These are phyloP conservation scores for Emericellopsis cladophorae DNA, from an alignment of 2,329 filamentous ascomycete species.

Conservation along the genomic window DNA sequence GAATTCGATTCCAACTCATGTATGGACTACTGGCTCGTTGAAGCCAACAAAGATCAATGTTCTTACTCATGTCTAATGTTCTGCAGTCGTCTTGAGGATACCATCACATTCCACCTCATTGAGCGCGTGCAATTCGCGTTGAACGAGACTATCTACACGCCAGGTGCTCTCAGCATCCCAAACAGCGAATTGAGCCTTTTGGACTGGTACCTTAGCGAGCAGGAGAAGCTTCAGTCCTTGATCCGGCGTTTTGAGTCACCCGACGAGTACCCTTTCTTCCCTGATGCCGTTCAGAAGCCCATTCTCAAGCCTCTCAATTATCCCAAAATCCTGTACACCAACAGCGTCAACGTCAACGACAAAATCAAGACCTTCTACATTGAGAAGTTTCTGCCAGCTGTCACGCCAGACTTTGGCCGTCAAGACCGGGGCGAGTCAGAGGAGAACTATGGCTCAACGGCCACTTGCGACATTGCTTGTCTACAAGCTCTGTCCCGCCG, in stretches of 20 bases:
- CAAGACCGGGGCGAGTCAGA: conserved; percentile 72
- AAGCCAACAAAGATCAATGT: background rate
- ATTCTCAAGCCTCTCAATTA: conserved; percentile 84
- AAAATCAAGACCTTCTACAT: conserved; percentile 81
- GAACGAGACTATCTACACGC: conserved; percentile 73
- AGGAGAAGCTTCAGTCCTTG: conserved; percentile 82
- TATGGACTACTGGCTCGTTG: conserved; percentile 27
- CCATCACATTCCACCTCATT: conserved; percentile 93
- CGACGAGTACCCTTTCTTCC: conserved; percentile 97
- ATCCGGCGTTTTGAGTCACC: conserved; percentile 92
- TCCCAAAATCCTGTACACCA: conserved; percentile 74
- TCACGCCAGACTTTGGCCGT: conserved; percentile 67
- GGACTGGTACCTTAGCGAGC: conserved; percentile 86
- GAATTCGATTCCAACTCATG: conserved; percentile 93
- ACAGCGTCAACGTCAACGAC: conserved; percentile 82
- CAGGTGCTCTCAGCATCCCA: conserved; percentile 71
- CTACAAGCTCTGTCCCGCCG: conserved; percentile 81
- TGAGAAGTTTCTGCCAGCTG: conserved; percentile 66
- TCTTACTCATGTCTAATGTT: conserved; percentile 4
- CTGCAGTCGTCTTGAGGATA: conserved; percentile 82
- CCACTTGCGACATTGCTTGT: conserved; percentile 80
- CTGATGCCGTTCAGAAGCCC: conserved; percentile 61
- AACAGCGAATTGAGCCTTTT: conserved; percentile 65
- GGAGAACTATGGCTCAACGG: conserved; percentile 92
- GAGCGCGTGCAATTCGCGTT: conserved; percentile 96